Base-by-base conservation (phyloP, 495 filamentous ascomycete genomes). In the Copromyces sp. region DNA sequence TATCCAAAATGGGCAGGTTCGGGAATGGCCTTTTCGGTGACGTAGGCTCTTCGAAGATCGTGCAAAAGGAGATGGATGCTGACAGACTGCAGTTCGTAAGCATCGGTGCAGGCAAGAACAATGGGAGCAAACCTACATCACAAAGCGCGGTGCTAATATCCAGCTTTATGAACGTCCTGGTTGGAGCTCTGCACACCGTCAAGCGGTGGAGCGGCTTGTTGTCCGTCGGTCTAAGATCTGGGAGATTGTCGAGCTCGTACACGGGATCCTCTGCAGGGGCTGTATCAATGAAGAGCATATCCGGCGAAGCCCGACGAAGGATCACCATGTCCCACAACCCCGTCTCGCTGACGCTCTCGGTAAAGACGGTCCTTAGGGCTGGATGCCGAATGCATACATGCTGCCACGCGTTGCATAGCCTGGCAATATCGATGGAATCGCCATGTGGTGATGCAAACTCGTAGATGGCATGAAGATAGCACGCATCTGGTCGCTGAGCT, bases 391-490 rank as follows among this genome's bases (percentile, higher is more conserved):
- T 74, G 7, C 80, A 78, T 9, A 85, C 80, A 44, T 81, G 77
- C 32, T 82, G 76, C 84, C 84, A 86, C 12, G 83, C 83, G 17
- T 77, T 77, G 74, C 83, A 84, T 37, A 86, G 83, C 39, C 82
- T 76, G 3, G 79, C 75, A n/a, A 77, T 78, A 42, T 85, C 83
- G 40, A 84, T 77, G 1, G 80, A 74, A 17, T 78, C 77, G 41
- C 79, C 81, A 69, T 75, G 81, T 9, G 79, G 77, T 3, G 78
- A 79, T 9, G 80, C 84, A 37, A 92, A 84, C 72, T 90, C 87
- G 73, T 89, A 90, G 1, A 89, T 90, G 68, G 85, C 87, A 70
- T 89, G 85, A 4, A 89, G 83, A 20, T 88, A 87, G 74, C 90
- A 92, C 61, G 87, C 83, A 7, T 86, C 87, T 16, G 84, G 84